Evolutionary conservation across 2,329 filamentous ascomycete genomes (phyloP).

Genomic region (Alternaria arborescens): DNA sequence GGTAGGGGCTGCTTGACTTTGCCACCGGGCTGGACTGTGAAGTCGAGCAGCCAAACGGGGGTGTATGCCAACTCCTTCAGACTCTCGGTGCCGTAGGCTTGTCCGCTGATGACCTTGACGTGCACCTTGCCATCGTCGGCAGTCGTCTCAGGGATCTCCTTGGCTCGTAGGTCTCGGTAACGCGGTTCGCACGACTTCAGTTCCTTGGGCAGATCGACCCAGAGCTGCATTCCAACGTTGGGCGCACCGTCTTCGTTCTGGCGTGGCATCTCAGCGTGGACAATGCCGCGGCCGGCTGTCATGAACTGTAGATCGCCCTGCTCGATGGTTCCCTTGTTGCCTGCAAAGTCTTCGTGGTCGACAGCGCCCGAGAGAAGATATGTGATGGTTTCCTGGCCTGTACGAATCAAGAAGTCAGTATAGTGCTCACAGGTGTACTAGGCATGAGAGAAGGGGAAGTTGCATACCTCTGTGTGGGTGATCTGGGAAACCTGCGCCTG

Average conservation of each 20-base stretch:
- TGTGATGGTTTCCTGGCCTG: conserved; percentile 80
- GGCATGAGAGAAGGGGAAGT: not conserved
- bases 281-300: conserved; percentile 90
- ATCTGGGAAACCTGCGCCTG: conserved; percentile 88
- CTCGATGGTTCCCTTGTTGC: conserved; percentile 82
- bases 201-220: conserved; percentile 86
- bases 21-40: conserved; percentile 81
- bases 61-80: conserved; percentile 93
- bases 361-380: conserved; percentile 87
- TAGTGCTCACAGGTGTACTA: not conserved
- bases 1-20: conserved; percentile 79
- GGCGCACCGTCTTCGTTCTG: conserved; percentile 77
- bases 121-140: conserved; percentile 76
- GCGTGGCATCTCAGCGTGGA: conserved; percentile 94
- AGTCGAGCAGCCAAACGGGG: conserved; percentile 93
- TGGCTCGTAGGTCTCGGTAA: conserved; percentile 82
- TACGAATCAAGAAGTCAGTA: not conserved
- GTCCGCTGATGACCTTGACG: conserved; percentile 90
- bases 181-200: conserved; percentile 90
- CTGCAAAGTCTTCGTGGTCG: conserved; percentile 92
- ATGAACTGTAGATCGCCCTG: conserved; percentile 96
- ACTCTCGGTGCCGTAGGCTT: conserved; percentile 82
- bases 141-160: conserved; percentile 79
- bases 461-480: conserved; percentile 75
- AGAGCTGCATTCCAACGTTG: conserved; percentile 90